Evolutionary conservation across 75 land plant genomes (phyloP).

Genomic region (Cupressus sempervirens): DNA sequence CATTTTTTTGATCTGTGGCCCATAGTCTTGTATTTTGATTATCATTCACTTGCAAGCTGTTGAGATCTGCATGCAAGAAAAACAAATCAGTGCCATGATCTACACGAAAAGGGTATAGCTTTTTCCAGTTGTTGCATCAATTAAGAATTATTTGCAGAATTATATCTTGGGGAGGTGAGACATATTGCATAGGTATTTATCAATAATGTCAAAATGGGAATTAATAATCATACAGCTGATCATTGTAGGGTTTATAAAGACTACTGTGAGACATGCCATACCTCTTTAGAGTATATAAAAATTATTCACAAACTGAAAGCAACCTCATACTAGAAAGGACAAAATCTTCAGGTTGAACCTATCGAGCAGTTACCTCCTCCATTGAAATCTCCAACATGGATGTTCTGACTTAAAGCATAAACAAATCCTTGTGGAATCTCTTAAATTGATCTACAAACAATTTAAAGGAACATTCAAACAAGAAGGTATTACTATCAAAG

Average conservation of each 20-base stretch:
- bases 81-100: background rate
- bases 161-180: background rate
- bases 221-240: background rate
- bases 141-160: background rate
- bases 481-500: background rate
- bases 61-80: background rate
- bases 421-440: background rate
- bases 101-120: background rate
- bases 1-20: background rate
- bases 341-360: background rate
- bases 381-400: background rate
- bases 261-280: background rate
- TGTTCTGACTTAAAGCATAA: background rate
- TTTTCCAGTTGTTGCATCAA: background rate
- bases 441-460: background rate
- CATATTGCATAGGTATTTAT: background rate
- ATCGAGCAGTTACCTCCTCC: background rate
- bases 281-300: background rate
- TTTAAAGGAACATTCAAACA: background rate
- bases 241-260: background rate
- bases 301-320: background rate
- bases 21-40: background rate
- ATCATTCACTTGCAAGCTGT: slow-evolving; percentile 1
- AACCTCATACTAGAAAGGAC: background rate
- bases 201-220: background rate